Percentiles rank a stretch among this genome's conserved stretches.
Evolutionary conservation across 192 early-diverging fungal genomes (phyloP).

Genomic region (Backusella morwellensis): DNA sequence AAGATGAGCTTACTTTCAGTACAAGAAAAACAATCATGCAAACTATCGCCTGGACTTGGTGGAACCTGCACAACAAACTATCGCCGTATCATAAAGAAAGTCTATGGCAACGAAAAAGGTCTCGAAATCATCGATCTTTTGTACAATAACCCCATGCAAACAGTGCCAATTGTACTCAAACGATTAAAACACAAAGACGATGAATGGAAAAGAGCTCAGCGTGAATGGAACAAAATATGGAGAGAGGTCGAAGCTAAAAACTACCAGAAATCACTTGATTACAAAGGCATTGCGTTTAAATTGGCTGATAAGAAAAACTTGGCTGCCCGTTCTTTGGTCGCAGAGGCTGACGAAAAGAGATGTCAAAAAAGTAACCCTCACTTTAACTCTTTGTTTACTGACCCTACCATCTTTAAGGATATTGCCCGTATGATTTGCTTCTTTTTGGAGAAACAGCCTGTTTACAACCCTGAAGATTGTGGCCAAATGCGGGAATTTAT

Average conservation of each 20-base stretch:
- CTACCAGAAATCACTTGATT: conserved; percentile 92
- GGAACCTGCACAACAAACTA: conserved; percentile 84
- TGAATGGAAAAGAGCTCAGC: conserved; percentile 87
- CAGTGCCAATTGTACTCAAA: conserved; percentile 90
- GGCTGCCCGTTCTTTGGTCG: conserved; percentile 66
- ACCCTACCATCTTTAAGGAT: conserved; percentile 71
- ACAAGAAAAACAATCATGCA: conserved; percentile 73
- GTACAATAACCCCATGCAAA: conserved; percentile 84
- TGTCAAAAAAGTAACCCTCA: conserved; percentile 37
- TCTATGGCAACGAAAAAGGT: conserved; percentile 85
- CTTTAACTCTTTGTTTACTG: conserved; percentile 72
- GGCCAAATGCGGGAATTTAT: conserved; percentile 75
- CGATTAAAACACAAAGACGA: conserved; percentile 98
- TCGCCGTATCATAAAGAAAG: conserved; percentile 84
- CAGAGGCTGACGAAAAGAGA: conserved; percentile 59
- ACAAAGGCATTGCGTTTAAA: conserved; percentile 91
- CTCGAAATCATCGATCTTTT: conserved; percentile 87
- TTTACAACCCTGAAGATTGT: conserved; percentile 56
- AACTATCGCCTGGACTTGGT: conserved; percentile 72
- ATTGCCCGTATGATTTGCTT: conserved; percentile 69
- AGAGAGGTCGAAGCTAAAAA: conserved; percentile 89
- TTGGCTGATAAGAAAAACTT: conserved; percentile 77
- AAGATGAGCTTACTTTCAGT: conserved; percentile 70
- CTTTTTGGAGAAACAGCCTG: conserved; percentile 61
- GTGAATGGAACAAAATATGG: conserved; percentile 72